Evolutionary conservation across 108 stramenopile genomes (phyloP).

Genomic region (Schizochytrium sp.): DNA sequence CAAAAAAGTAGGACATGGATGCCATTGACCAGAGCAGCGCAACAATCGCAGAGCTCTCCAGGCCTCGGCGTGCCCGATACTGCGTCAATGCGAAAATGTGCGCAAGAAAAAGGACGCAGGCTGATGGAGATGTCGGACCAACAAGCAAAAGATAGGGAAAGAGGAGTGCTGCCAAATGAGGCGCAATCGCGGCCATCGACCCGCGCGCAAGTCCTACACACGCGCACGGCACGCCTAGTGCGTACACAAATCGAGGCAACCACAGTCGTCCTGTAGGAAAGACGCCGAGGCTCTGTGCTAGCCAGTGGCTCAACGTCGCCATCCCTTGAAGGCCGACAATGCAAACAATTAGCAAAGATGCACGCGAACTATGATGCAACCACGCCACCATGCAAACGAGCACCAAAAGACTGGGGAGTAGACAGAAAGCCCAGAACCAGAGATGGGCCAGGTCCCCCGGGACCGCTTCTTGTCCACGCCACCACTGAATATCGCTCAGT

Average conservation of each 20-base stretch:
- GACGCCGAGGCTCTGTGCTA: background rate
- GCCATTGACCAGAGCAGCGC: background rate
- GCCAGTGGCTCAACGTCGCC: background rate
- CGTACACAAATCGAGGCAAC: background rate
- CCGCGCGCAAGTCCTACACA: background rate
- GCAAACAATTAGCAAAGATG: too few relatives aligned
- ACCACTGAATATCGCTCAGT: background rate
- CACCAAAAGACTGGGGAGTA: background rate
- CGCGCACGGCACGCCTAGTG: background rate
- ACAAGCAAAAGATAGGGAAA: background rate
- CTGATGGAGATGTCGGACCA: background rate
- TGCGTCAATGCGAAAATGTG: background rate
- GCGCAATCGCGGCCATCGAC: background rate
- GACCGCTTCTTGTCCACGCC: background rate
- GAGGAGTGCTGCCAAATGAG: background rate
- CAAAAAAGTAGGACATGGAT: constrained; percentile 30
- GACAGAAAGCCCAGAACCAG: background rate
- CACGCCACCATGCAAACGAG: background rate
- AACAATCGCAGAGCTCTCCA: background rate
- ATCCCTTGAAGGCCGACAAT: background rate
- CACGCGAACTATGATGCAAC: background rate
- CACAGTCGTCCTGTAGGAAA: background rate
- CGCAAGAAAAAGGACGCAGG: background rate
- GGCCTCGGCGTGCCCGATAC: background rate
- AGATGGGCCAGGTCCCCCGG: background rate